Base-by-base conservation (phyloP, 2,329 filamentous ascomycete genomes). In the Zymoseptoria ardabiliae region DNA sequence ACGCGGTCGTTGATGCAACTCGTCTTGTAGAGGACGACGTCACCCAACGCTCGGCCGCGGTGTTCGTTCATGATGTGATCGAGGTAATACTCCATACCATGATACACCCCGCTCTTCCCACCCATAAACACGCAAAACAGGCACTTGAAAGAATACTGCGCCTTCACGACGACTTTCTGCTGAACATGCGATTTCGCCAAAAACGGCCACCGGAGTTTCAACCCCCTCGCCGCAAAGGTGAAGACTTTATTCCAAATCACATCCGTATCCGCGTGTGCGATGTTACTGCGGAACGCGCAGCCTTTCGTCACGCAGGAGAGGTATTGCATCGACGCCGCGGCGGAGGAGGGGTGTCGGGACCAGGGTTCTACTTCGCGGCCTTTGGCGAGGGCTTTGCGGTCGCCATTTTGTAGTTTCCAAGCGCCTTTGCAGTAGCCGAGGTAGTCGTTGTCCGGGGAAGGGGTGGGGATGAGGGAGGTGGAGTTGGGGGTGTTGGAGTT, bases 151-250 rank as follows among this genome's bases (percentile, higher is more conserved):
- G 65, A 70, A 55, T 68, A 71, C 30, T 68, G 60, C 50, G 68
- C 59, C 55, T 62, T 68, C 53, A 63, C 67, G 56, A 68, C 64
- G 56, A 69, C 66, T 22, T 69, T 68, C 52, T 72, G 74, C 58
- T 73, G 66, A 10, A 78, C 71, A 65, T 81, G 78, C 20, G 69
- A 74, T 63, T 80, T 79, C 9, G 78, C 78, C 2, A 81, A 70
- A 59, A 80, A 81, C 6, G 70, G 64, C 76, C 77, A 80, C 10
- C 77, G 75, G 60, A 77, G 78, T 13, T 73, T 72, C 7, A 81
- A 67, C 0, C 77, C 75, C 10, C 71, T 64, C 1, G 57, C 54
- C 11, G 63, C 63, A 23, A 61, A 53, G 2, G 60, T 63, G 56
- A 66, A 68, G 6, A 66, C 61, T 55, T 66, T 67, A 3, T 59